Base-by-base conservation (phyloP, 108 stramenopile genomes). In the Cyclotella distinguenda region DNA sequence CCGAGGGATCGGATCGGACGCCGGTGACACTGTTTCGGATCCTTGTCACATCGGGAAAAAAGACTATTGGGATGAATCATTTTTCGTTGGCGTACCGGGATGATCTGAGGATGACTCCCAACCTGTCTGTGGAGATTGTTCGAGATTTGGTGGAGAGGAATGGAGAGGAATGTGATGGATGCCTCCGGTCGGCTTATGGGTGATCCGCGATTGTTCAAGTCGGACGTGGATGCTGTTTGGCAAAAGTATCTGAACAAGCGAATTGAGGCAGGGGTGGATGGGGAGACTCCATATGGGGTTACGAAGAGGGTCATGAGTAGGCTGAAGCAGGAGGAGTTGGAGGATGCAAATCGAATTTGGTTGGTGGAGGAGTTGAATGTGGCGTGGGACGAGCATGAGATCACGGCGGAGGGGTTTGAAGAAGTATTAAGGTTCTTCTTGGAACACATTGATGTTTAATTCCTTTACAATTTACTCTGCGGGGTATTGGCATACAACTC, bases 401-500 rank as follows among this genome's bases (percentile, higher is more conserved):
- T 77, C 23, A 77, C 75, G 0, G 63, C 69, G 1, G 69, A 77
- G 49, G 64, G 60, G 0, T 77, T 77, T 51, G 75, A 66, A 11
- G 56, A 50, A 0, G 75, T 77, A 11, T 42, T 66, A n/a, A 36
- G 33, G 6, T 51, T 64, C 23, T 39, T 64, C n/a, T 26, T 64
- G 35, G 49, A 64, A 16, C 25, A 51, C 40, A n/a, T 16, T 28
- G 11, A 10, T 59, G 13, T 28, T 7, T 6, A 22, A 27, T 22
- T 38, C 50, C 6, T 22, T 62, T 71, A 47, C 33, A 67, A 54
- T 52, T 78, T 92, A 87, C 56, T 89, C 60, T 47, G 82, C 83
- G 59, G 87, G 86, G 83, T 80, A 22, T 62, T 53, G 10, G 79
- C 82, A 77, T 99, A 99, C 85, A 99, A 72, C 39, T 78, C 77